Evolutionary conservation across 129 eudicot species (phyloP), one percentile per base, ranked within the genome.

Genomic region (Flaveria linearis): DNA sequence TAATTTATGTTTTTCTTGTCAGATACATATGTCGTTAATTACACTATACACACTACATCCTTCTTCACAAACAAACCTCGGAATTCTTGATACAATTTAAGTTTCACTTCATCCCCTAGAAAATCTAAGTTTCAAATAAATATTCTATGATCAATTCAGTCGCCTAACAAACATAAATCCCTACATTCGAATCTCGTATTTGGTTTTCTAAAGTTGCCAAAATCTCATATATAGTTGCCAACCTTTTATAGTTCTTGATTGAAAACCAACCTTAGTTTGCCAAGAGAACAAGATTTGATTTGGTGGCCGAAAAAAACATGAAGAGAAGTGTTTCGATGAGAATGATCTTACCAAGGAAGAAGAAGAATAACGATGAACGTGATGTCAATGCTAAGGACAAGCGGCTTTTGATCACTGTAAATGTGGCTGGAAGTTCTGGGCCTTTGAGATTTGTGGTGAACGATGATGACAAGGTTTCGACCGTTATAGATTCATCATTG

Each of bases 401-500:
- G 17, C 84, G 94, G 56, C 39, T 84, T 71, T 82, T 88, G 87
- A 82, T 88, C 30, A 84, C 56, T n/a, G 77, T 86, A 20, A 84
- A 79, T 41, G 85, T 88, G 15, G 52, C 84, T 11, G 94, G 88
- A 46, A 88, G 94, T 58, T 57, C 87, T 4, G 94, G 95, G 25
- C 89, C 95, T 9, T 51, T 89, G 25, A 79, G 86, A 64, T 78
- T 86, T 30, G 75, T 89, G 11, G 95, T 84, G 58, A 82, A 75
- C 11, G 87, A 78, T 20, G 81, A 78, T 8, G 87, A 86, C 9
- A 71, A 47, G n/a, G 91, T 80, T 63, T 69, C 82, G 8, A 58
- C 46, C 0, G 89, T 89, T 25, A 84, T 89, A n/a, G 81, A 76
- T 17, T 70, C 80, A 3, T 87, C 86, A n/a, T 53, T 89, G 4